Percentiles rank a stretch among this genome's conserved stretches.
These are phyloP conservation scores for Trichothecium sympodiale DNA, from an alignment of 2,329 filamentous ascomycete genomes.

Conservation along the genomic window DNA sequence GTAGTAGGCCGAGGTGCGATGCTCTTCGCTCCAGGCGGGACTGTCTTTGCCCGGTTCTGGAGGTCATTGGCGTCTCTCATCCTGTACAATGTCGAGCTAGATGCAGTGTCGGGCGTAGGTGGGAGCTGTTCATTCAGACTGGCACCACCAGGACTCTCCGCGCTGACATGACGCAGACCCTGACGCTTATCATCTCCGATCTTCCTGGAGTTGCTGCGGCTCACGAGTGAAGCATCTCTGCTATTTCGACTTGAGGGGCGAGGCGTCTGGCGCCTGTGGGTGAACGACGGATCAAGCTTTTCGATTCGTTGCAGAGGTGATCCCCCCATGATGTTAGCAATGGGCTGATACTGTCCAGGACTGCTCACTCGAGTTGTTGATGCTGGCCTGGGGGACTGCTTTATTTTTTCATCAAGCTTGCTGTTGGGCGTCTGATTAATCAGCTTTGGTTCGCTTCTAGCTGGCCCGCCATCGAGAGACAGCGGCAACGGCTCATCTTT, in stretches of 20 bases:
- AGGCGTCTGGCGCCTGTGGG: constrained; percentile 16
- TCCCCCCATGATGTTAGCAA: constrained; percentile 32
- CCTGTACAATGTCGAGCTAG: constrained; percentile 40
- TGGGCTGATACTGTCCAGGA: constrained; percentile 29
- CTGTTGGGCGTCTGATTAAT: not conserved
- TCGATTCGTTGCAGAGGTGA: constrained; percentile 42
- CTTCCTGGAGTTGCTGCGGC: constrained; percentile 10
- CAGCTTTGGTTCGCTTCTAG: constrained; percentile 3
- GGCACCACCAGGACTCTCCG: constrained; percentile 29
- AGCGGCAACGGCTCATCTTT: constrained; percentile 19
- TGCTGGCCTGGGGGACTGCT: constrained; percentile 12
- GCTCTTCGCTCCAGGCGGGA: not conserved
- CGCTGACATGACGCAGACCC: constrained; percentile 35
- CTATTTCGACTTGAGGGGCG: constrained; percentile 9
- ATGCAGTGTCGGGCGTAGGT: constrained; percentile 49
- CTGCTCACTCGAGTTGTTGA: constrained; percentile 19
- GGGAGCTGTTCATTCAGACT: constrained; percentile 35
- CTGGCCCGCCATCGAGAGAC: constrained; percentile 15
- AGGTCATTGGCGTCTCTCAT: constrained; percentile 41
- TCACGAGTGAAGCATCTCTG: constrained; percentile 8
- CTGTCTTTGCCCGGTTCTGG: constrained; percentile 11
- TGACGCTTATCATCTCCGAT: constrained; percentile 37
- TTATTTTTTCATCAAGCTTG: not conserved
- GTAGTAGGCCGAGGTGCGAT: not conserved
- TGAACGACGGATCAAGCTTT: constrained; percentile 22